phyloP scores from a whole-genome alignment of 305 asterid genomes.

The Rubia occidens region DNA sequence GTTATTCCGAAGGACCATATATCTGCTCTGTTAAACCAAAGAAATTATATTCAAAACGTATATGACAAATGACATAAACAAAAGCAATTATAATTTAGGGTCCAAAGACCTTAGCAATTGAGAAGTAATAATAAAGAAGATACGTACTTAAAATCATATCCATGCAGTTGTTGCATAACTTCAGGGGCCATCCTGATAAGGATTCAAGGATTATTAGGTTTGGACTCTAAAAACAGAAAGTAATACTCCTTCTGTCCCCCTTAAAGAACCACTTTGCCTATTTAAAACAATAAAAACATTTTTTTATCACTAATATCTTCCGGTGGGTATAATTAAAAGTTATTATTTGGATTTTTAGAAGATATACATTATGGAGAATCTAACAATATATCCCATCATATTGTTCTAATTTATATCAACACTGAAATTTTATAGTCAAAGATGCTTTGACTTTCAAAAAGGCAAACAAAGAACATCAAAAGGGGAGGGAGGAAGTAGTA shows the following conservation, averaged over 20 bases:
- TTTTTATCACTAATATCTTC: not conserved
- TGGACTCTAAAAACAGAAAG: not conserved
- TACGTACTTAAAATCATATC: constrained; percentile 41
- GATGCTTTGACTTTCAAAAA: not conserved
- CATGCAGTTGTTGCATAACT: constrained; percentile 42
- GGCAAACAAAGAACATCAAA: not conserved
- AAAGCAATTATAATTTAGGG: constrained; percentile 19
- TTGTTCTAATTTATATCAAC: not conserved
- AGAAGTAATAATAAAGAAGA: not conserved
- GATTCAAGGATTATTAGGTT: constrained; percentile 5
- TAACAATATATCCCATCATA: too few species aligned
- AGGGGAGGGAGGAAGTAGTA: not conserved
- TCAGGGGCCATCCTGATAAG: constrained; percentile 42
- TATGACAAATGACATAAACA: not conserved
- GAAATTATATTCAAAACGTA: not conserved
- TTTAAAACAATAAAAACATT: not conserved
- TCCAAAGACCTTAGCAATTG: constrained; percentile 12
- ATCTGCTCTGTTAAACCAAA: constrained; percentile 67
- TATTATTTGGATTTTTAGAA: not conserved
- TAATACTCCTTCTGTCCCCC: not conserved
- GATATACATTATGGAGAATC: too few species aligned
- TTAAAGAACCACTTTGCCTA: not conserved
- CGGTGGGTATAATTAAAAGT: not conserved
- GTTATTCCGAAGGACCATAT: constrained; percentile 99
- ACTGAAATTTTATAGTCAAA: not conserved